These are phyloP conservation scores for Flaveria bidentis DNA, from an alignment of 129 eudicot species.

Conservation along the genomic window DNA sequence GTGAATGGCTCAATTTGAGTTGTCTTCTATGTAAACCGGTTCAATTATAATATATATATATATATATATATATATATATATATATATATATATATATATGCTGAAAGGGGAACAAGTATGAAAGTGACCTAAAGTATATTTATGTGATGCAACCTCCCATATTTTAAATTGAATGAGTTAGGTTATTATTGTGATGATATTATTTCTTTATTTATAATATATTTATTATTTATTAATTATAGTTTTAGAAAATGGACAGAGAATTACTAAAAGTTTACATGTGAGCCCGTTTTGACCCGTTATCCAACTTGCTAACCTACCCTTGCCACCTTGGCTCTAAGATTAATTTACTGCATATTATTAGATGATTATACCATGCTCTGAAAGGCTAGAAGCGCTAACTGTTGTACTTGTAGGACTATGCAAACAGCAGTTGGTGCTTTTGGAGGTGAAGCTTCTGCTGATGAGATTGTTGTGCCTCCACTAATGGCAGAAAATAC, in stretches of 20 bases:
- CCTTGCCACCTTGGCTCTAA: not conserved
- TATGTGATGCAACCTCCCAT: not conserved
- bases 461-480: conserved; percentile 52
- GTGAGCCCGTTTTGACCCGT: conserved; percentile 5
- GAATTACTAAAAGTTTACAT: not conserved
- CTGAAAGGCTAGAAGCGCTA: conserved; percentile 10
- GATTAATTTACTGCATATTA: not conserved
- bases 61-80: too few relatives aligned
- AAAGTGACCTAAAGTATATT: not conserved
- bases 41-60: too few relatives aligned
- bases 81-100: too few relatives aligned
- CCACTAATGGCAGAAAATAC: conserved; percentile 75
- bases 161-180: not conserved
- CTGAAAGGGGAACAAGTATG: not conserved
- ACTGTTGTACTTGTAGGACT: conserved; percentile 54
- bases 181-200: not conserved
- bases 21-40: too few relatives aligned
- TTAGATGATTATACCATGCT: conserved; percentile 5
- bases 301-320: not conserved
- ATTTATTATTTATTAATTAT: not conserved
- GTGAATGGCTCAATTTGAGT: too few relatives aligned
- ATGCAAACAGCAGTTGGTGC: conserved; percentile 99
- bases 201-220: not conserved
- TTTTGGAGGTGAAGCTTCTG: conserved; percentile 72
- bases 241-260: not conserved